Base-by-base conservation (phyloP, 345 rosid species). In the Jatropha curcas region DNA sequence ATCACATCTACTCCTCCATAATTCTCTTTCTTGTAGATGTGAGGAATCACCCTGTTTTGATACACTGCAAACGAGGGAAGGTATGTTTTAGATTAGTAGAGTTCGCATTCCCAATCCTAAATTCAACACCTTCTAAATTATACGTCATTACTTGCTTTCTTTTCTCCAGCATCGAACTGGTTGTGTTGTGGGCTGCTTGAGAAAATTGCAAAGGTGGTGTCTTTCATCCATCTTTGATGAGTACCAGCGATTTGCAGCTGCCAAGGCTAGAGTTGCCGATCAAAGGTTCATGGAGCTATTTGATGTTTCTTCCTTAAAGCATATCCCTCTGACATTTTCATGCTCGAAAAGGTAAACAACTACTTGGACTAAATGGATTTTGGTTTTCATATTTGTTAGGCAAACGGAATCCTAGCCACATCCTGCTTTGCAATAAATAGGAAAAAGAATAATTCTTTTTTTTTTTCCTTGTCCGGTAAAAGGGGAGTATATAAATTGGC, bases 31-130 rank as follows among this genome's bases (percentile, higher is more conserved):
- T 39, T 78, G 77, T 79, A 94, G 98, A 94, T 84, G 90, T 79
- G 71, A 90, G 84, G 85, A 94, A 92, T 74, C 98, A 90, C 78
- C 98, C 98, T 1, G 78, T 94, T 81, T 65, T 94, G 74, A 89
- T 94, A 75, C 98, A 94, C 67, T 94, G 97, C 73, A 94, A 94
- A 43, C 78, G 98, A 51, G 98, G 98, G 75, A 94, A 94, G 98
- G 98, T 92, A 82, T 58, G 82, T 77, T 37, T 65, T 35, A 13
- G 48, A 62, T 14, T 45, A 17, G 8, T 16, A 12, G 14, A 51
- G n/a, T 69, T 69, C n/a, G 13, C 45, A 43, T 46, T 1, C 59
- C 24, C 25, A 35, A 62, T 73, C 58, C 22, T 19, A 39, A 68
- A 53, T 60, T 41, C 17, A 60, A 4, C 45, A 19, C 19, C 55